Evolutionary conservation across 306 rosid genomes (phyloP).

Genomic region (Alnus rubra): DNA sequence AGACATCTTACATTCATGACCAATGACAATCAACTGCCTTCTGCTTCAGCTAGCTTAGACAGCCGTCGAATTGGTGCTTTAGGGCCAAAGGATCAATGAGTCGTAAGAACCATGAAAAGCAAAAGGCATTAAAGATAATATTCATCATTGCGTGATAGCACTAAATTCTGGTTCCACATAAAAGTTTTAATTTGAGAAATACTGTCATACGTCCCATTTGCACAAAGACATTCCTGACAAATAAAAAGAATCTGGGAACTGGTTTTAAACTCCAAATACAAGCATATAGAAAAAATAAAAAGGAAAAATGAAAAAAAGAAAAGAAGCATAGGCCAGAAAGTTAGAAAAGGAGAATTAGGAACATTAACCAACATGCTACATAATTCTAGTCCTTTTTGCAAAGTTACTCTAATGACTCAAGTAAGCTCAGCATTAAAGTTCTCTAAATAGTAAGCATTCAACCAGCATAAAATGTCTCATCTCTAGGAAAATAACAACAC

Average conservation of each 20-base stretch:
- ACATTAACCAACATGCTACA: neutral
- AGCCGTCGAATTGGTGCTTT: neutral
- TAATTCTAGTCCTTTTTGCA: neutral
- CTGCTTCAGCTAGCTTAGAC: too few species aligned
- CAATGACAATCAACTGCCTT: too few species aligned
- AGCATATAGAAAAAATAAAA: neutral
- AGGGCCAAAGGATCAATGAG: neutral
- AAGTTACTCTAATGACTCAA: neutral
- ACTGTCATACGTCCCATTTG: neutral
- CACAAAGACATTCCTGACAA: neutral
- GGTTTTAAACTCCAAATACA: neutral
- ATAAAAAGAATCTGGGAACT: neutral
- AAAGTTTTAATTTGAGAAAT: neutral
- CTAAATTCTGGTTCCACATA: neutral
- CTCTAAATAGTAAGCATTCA: neutral
- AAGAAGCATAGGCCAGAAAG: neutral
- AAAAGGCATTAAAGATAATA: neutral
- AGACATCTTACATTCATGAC: neutral
- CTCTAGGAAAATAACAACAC: neutral
- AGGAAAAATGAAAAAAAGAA: neutral
- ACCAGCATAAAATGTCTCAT: neutral
- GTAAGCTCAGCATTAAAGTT: neutral
- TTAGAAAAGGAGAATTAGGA: neutral
- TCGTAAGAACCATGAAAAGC: neutral
- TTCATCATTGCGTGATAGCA: neutral